phyloP scores from a whole-genome alignment of 192 early-diverging fungal species.

The Bifiguratus adelaidae region DNA sequence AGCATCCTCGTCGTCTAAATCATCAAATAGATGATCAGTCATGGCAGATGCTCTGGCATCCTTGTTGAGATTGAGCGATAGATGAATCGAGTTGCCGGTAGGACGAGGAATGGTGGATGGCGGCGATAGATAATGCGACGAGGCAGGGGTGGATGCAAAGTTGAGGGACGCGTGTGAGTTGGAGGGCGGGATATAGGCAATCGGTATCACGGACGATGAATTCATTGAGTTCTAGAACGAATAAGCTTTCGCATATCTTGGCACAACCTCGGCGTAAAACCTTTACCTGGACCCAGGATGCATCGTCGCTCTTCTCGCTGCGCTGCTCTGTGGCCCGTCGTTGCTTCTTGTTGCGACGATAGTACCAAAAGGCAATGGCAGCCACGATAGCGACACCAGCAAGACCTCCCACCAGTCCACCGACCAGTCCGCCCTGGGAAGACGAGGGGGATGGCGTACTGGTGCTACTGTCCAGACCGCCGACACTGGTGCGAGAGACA shows the following conservation, averaged over 20 bases:
- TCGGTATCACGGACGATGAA: slow-evolving; percentile 21
- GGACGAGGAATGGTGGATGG: background rate
- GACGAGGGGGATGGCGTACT: background rate
- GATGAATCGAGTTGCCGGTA: background rate
- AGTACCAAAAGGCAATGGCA: slow-evolving; percentile 1
- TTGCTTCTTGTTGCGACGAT: too few relatives aligned
- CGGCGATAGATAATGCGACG: background rate
- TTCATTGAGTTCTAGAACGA: too few relatives aligned
- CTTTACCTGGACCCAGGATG: too few relatives aligned
- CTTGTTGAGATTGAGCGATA: background rate
- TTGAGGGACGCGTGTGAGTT: background rate
- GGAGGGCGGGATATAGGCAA: slow-evolving; percentile 19
- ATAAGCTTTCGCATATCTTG: too few relatives aligned
- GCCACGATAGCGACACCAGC: slow-evolving; percentile 7
- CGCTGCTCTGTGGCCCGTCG: too few relatives aligned
- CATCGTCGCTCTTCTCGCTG: too few relatives aligned
- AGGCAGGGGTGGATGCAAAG: background rate
- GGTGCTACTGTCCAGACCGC: too few relatives aligned
- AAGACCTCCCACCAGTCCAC: slow-evolving; percentile 15
- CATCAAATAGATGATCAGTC: slow-evolving; percentile 10
- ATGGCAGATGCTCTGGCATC: background rate
- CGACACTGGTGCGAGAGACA: background rate
- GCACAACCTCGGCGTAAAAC: too few relatives aligned
- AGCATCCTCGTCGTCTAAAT: slow-evolving; percentile 5
- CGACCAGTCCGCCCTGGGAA: slow-evolving; percentile 5